Percentiles rank a stretch among this genome's conserved stretches.
Conservation (phyloP, 2,329 filamentous ascomycete genomes). For the Chaetomiaceae sp. region DNA sequence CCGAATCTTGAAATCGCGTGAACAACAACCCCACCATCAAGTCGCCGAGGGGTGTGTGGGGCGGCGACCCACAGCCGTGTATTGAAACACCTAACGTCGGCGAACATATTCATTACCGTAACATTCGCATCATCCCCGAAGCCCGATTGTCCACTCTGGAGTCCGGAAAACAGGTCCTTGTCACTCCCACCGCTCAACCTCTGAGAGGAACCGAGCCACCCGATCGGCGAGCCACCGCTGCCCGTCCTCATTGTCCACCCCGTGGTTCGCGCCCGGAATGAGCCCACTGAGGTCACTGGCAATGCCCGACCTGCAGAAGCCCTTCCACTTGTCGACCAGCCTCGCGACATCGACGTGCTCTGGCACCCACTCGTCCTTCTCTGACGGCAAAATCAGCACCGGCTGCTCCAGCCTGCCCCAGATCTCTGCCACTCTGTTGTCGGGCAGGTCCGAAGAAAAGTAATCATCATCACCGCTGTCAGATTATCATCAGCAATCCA, state of each 20-base stretch:
- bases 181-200: slow-evolving; percentile 20
- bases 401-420: slow-evolving; percentile 62
- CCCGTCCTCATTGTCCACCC: slow-evolving; percentile 42
- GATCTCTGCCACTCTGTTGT: slow-evolving; percentile 52
- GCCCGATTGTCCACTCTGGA: not conserved
- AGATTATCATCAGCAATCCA: not conserved
- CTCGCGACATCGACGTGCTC: slow-evolving; percentile 50
- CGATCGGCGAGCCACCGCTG: slow-evolving; percentile 47
- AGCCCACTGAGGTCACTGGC: slow-evolving; percentile 49
- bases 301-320: slow-evolving; percentile 38
- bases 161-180: not conserved
- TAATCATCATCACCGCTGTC: slow-evolving; percentile 73
- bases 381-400: slow-evolving; percentile 62
- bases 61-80: not conserved
- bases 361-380: slow-evolving; percentile 62
- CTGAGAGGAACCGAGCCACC: slow-evolving; percentile 44
- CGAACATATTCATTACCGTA: not conserved
- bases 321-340: slow-evolving; percentile 55
- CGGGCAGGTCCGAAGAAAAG: slow-evolving; percentile 73
- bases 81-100: not conserved
- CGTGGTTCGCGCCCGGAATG: slow-evolving; percentile 51
- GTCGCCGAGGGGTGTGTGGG: slow-evolving; percentile 4
- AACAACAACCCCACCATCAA: not conserved
- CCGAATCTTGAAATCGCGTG: not conserved
- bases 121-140: not conserved